Evolutionary conservation across 2,329 filamentous ascomycete genomes (phyloP), one percentile per base, ranked within the genome.

Genomic region (Arthrobotrys sphaeroides): DNA sequence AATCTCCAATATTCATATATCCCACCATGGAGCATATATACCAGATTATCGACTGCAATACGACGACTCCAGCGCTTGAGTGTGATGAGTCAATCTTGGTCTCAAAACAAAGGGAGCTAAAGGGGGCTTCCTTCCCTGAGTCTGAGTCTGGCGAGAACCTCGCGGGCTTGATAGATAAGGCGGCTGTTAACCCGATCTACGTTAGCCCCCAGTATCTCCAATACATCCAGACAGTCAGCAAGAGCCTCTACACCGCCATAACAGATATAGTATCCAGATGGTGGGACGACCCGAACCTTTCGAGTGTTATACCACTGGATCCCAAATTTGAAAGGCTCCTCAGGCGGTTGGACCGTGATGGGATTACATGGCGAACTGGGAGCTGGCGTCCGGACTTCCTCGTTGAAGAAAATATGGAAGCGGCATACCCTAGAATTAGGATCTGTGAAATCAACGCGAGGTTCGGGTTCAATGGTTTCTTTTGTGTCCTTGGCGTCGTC

Each of bases 371-470:
- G 18, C 28, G 43, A 16, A 59, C 72, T 5, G 78, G 78, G 3
- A 59, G 62, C 57, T 84, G 82, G 81, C 79, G 83, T 13, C 83
- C 83, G 5, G 83, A 84, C 51, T 84, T 84, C 53, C 73, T 84
- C 0, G 79, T 84, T 0, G 78, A 82, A 1, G 51, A 79, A 13
- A 40, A 49, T 1, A 38, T 68, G 0, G 70, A 51, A 1, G 57
- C 13, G 13, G 64, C 13, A 80, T 80, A 61, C 28, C 72, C 72
- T 4, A 65, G 31, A 12, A 75, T 75, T 24, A 68, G 80, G 5
- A 81, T 84, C 4, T 83, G 83, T 1, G 83, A 84, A 20, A 84
- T 84, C 36, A 84, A 84, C 53, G 83, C 82, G 0, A 81, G 83
- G 0, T 84, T 84, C 57, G 79, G 80, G 9, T 84, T 84, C 67